Percentiles rank a stretch among this genome's conserved stretches.
These are phyloP conservation scores for Alternaria triticina DNA, from an alignment of 2,329 filamentous ascomycete genomes.

Conservation along the genomic window DNA sequence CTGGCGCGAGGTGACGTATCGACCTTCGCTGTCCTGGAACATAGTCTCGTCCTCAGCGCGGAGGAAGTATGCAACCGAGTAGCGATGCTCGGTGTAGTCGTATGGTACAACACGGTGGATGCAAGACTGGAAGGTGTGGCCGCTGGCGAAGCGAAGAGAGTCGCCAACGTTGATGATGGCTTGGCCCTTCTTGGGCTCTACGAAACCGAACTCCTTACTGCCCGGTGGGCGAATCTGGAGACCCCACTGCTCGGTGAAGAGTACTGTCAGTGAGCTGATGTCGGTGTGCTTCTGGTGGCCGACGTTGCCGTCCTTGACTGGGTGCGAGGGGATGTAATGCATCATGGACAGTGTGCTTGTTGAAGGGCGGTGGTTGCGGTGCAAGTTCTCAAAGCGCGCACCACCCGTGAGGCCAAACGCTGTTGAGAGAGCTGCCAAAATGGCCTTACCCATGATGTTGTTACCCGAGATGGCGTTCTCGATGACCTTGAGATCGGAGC, in stretches of 20 bases:
- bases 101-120: constrained; percentile 65
- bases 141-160: constrained; percentile 62
- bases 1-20: constrained; percentile 58
- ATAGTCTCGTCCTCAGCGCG: constrained; percentile 63
- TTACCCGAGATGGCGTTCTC: constrained; percentile 38
- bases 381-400: constrained; percentile 37
- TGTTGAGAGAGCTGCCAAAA: constrained; percentile 56
- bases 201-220: constrained; percentile 49
- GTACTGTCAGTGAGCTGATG: constrained; percentile 39
- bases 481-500: constrained; percentile 27
- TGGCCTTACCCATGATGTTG: constrained; percentile 45
- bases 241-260: constrained; percentile 63
- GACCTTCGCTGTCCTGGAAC: constrained; percentile 63
- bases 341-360: constrained; percentile 43
- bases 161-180: constrained; percentile 67
- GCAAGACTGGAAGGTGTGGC: constrained; percentile 62
- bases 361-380: constrained; percentile 41
- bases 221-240: constrained; percentile 63
- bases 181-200: constrained; percentile 58
- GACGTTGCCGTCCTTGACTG: constrained; percentile 27
- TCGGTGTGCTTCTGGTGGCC: constrained; percentile 45
- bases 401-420: constrained; percentile 34
- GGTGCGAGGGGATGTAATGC: constrained; percentile 39
- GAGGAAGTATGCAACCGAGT: constrained; percentile 66
- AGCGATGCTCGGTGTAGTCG: constrained; percentile 60